Base-by-base conservation (phyloP, 805 yeast species). In the Suhomyces vadensis region DNA sequence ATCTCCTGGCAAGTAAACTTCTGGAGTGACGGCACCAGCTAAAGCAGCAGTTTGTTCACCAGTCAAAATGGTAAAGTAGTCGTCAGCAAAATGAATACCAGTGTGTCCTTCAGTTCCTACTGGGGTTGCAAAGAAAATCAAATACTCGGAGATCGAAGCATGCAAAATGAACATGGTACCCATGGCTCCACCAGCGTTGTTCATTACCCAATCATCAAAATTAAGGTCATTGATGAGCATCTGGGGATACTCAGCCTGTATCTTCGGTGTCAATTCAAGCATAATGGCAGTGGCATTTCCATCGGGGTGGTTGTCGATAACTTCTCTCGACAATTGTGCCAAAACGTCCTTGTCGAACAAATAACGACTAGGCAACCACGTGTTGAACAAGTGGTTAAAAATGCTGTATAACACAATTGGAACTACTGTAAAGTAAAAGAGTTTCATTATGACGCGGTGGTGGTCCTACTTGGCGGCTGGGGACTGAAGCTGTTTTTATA, bases 181-280 rank as follows among this genome's bases (percentile, higher is more conserved):
- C 99, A 94, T 94, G 41, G 99, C 98, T 54, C 96, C 96, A 43
- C 99, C 99, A 3, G 99, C 99, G 57, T 88, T 89, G 77, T 94
- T 94, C 79, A 83, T 92, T 41, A 94, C 85, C 98, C 98, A 94
- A 52, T 91, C 92, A 42, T 86, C 85, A 40, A 74, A 72, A 61
- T 83, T 79, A 53, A 85, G 74, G 51, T 81, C 82, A 66, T 87
- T 87, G 66, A 92, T 78, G 13, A 31, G 37, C 53, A 77, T 61
- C 6, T 80, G 82, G 9, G 96, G 95, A 63, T 94, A 94, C 37
- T 73, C 78, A 3, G 64, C 71, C 49, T 82, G 73, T 47, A 91
- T 62, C 25, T 67, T 73, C 2, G 74, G 74, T 25, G 87, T 79
- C 48, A 92, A 69, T 39, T 78, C 87, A 14, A 71, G 61, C 64